These are phyloP conservation scores for Aspergillus ochraceoroseus DNA, from an alignment of 2,329 filamentous ascomycete species.

Conservation along the genomic window DNA sequence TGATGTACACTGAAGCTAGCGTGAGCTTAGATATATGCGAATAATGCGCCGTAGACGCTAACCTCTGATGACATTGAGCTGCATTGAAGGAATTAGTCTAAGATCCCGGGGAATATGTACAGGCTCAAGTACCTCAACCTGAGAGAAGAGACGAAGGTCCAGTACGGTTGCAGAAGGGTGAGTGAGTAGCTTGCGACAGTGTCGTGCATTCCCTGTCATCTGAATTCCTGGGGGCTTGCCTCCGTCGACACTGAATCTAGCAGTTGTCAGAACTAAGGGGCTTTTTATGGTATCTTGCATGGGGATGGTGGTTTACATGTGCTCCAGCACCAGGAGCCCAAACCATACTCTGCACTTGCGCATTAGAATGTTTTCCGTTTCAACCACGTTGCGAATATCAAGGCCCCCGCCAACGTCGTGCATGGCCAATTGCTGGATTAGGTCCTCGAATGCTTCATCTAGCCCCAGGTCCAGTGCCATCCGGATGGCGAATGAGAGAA, in stretches of 20 bases:
- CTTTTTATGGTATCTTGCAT: neutral
- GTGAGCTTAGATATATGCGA: constrained; percentile 2
- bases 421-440: constrained; percentile 30
- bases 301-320: constrained; percentile 36
- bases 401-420: constrained; percentile 22
- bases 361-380: constrained; percentile 38
- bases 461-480: constrained; percentile 50
- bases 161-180: constrained; percentile 44
- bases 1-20: constrained; percentile 32
- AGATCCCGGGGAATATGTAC: neutral
- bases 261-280: constrained; percentile 4
- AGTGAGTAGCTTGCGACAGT: constrained; percentile 45
- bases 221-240: constrained; percentile 45
- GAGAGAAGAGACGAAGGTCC: constrained; percentile 51
- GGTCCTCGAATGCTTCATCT: constrained; percentile 42
- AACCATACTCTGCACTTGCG: constrained; percentile 49
- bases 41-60: neutral
- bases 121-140: constrained; percentile 43
- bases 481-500: constrained; percentile 49
- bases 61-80: constrained; percentile 45
- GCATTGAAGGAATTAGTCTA: constrained; percentile 4
- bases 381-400: constrained; percentile 13
- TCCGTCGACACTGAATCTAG: constrained; percentile 42
- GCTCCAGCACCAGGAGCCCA: constrained; percentile 50
- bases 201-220: constrained; percentile 37